Percentiles rank a stretch among this genome's conserved stretches.
These are phyloP conservation scores for Schizosaccharomyces versatilis DNA, from an alignment of 1,139 yeast genomes.

Conservation along the genomic window DNA sequence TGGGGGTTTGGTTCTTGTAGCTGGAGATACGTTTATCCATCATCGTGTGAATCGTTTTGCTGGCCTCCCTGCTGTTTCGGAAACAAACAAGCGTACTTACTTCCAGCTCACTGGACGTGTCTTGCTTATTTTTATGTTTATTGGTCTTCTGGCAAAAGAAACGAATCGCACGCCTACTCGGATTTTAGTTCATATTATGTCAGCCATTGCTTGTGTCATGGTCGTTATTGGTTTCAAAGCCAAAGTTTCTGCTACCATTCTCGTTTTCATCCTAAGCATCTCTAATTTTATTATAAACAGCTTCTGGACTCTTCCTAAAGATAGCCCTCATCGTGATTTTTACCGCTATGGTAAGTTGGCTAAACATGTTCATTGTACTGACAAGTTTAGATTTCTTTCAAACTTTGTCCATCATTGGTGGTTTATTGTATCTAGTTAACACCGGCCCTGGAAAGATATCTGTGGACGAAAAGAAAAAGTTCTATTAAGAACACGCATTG, in stretches of 20 bases:
- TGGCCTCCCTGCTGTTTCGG: constrained; percentile 66
- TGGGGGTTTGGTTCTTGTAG: constrained; percentile 78
- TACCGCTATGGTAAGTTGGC: constrained; percentile 43
- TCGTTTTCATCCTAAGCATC: constrained; percentile 49
- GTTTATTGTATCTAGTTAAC: constrained; percentile 67
- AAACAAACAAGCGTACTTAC: constrained; percentile 61
- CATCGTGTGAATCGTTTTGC: constrained; percentile 35
- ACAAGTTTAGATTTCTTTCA: constrained; percentile 41
- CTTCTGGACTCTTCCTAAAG: constrained; percentile 46
- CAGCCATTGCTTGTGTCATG: constrained; percentile 49
- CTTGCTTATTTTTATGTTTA: constrained; percentile 60
- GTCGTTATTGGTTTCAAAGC: constrained; percentile 89
- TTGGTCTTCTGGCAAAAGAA: constrained; percentile 65
- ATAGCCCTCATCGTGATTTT: constrained; percentile 68
- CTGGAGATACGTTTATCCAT: constrained; percentile 45
- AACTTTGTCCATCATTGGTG: constrained; percentile 85
- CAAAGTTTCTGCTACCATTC: constrained; percentile 60
- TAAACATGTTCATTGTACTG: background rate
- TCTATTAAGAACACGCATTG: constrained; percentile 15
- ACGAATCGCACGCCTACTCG: constrained; percentile 40
- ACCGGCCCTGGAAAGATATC: constrained; percentile 94
- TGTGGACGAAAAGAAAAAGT: constrained; percentile 87
- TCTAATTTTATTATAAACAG: constrained; percentile 69
- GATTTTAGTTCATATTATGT: constrained; percentile 43
- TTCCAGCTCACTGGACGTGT: constrained; percentile 75